phyloP scores from a whole-genome alignment of 106 monocot species.

The Dendrobium huoshanense region DNA sequence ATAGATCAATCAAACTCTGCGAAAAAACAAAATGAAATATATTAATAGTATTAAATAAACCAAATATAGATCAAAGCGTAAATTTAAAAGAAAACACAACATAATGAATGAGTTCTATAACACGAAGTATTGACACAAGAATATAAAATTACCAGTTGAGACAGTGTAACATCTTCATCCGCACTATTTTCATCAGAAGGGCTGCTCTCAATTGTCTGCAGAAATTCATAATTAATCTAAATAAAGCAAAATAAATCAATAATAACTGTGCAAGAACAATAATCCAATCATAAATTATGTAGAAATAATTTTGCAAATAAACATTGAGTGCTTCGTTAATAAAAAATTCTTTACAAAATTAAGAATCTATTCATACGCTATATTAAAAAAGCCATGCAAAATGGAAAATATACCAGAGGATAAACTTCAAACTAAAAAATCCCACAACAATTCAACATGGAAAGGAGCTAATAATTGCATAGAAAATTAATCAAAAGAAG shows the following conservation, averaged over 20 bases:
- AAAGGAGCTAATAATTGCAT: background rate
- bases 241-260: constrained; percentile 1
- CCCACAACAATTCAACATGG: background rate
- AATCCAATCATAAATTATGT: background rate
- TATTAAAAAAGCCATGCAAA: background rate
- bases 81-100: background rate
- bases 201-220: constrained; percentile 95
- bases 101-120: background rate
- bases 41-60: background rate
- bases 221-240: background rate
- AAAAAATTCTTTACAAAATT: background rate
- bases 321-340: background rate
- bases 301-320: background rate
- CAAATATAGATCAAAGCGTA: background rate
- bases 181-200: constrained; percentile 52
- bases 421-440: background rate
- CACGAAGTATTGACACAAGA: background rate
- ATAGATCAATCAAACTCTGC: background rate
- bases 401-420: background rate
- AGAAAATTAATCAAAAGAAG: background rate
- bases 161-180: constrained; percentile 77
- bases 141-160: constrained; percentile 65
- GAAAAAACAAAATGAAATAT: background rate
- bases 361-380: background rate
- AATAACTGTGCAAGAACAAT: background rate